Evolutionary conservation across 257 asterid species (phyloP).

Genomic region (Plantago elongata): DNA sequence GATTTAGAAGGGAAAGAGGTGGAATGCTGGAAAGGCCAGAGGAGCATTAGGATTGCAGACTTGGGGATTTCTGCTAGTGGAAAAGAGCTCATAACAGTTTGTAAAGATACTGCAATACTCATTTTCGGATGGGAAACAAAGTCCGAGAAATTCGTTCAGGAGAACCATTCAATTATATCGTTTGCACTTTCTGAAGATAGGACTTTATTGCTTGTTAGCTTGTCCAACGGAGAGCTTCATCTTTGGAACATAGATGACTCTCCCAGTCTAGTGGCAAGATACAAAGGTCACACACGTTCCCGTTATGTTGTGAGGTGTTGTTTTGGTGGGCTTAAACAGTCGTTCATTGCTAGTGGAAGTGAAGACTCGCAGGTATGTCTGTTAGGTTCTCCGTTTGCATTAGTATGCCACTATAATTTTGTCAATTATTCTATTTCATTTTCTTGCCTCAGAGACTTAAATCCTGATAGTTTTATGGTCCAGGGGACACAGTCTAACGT

Average conservation of each 20-base stretch:
- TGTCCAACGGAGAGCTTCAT: conserved; percentile 72
- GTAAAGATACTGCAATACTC: conserved; percentile 52
- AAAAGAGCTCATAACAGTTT: conserved; percentile 63
- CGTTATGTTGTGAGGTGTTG: conserved; percentile 84
- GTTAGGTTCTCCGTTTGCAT: neutral
- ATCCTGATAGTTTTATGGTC: too few species aligned
- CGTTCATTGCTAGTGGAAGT: conserved; percentile 90
- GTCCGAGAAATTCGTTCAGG: conserved; percentile 65
- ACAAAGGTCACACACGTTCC: conserved; percentile 78
- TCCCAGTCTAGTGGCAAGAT: conserved; percentile 54
- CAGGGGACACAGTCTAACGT: too few species aligned
- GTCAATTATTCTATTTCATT: too few species aligned
- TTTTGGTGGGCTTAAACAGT: conserved; percentile 79
- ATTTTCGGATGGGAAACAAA: conserved; percentile 71
- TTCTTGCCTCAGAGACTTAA: too few species aligned
- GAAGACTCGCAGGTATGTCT: conserved; percentile 82
- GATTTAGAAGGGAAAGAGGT: conserved; percentile 82
- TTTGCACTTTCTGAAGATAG: conserved; percentile 68
- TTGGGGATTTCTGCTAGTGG: conserved; percentile 60
- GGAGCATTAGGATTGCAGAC: conserved; percentile 59
- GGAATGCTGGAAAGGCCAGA: conserved; percentile 81
- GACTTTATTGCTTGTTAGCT: conserved; percentile 71
- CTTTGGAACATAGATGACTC: conserved; percentile 74
- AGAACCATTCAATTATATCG: conserved; percentile 66
- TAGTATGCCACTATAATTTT: neutral